phyloP scores from a whole-genome alignment of 495 filamentous ascomycete species.

The Xylaria venustula region DNA sequence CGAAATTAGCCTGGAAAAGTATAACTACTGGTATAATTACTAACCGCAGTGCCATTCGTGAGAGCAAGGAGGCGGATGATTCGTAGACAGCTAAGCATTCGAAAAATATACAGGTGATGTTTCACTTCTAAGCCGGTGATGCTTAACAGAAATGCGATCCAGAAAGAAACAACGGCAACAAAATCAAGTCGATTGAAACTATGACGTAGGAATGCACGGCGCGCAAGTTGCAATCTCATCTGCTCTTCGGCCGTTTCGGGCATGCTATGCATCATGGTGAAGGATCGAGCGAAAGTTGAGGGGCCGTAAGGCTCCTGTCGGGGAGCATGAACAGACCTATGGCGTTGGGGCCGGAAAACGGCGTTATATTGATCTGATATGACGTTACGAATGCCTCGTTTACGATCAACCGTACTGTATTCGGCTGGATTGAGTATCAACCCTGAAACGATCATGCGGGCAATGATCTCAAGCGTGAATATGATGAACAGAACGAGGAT shows the following conservation, averaged over 20 bases:
- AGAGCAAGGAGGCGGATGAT: constrained; percentile 85
- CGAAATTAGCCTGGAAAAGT: constrained; percentile 21
- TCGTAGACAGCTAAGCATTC: constrained; percentile 92
- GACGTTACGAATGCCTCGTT: constrained; percentile 68
- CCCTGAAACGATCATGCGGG: constrained; percentile 86
- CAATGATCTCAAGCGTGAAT: constrained; percentile 82
- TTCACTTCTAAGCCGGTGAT: constrained; percentile 63
- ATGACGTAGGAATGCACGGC: constrained; percentile 90
- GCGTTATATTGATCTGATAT: constrained; percentile 70
- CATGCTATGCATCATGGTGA: constrained; percentile 68
- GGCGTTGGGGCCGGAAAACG: constrained; percentile 77
- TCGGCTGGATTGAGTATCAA: constrained; percentile 83
- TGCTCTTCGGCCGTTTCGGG: constrained; percentile 72
- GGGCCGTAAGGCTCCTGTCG: constrained; percentile 47
- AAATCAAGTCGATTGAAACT: constrained; percentile 96
- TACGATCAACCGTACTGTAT: constrained; percentile 76
- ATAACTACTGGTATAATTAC: constrained; percentile 19
- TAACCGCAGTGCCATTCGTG: constrained; percentile 84
- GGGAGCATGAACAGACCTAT: constrained; percentile 56
- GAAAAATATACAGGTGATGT: constrained; percentile 81
- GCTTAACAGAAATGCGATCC: constrained; percentile 79
- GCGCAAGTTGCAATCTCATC: constrained; percentile 78
- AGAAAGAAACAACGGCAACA: constrained; percentile 92
- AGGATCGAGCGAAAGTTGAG: constrained; percentile 75
- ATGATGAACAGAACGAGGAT: constrained; percentile 83